These are phyloP conservation scores for Bathelium albidoporum DNA, from an alignment of 495 filamentous ascomycete genomes.

Conservation along the genomic window DNA sequence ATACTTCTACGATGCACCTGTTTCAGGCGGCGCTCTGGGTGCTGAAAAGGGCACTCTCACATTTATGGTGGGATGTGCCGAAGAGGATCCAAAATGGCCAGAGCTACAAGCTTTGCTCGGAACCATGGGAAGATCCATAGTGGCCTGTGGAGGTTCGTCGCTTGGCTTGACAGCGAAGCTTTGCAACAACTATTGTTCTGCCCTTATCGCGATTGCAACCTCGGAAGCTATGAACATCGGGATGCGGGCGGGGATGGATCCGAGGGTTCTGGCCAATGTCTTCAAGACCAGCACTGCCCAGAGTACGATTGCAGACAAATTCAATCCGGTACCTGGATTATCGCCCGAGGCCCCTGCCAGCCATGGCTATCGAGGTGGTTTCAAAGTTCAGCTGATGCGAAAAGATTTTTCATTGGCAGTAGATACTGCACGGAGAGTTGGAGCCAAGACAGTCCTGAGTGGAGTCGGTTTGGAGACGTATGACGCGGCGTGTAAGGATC, in stretches of 20 bases:
- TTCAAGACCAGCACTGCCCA: conserved; percentile 42
- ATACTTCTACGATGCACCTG: conserved; percentile 36
- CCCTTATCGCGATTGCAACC: conserved; percentile 42
- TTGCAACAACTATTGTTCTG: conserved; percentile 46
- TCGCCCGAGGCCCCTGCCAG: conserved; percentile 38
- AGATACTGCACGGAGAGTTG: conserved; percentile 38
- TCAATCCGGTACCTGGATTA: conserved; percentile 42
- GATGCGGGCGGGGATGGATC: conserved; percentile 42
- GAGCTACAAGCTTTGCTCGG: conserved; percentile 26
- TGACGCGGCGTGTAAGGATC: conserved; percentile 35
- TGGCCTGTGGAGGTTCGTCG: conserved; percentile 42
- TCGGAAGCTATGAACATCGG: conserved; percentile 48
- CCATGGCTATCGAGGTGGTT: conserved; percentile 41
- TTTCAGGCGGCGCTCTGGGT: conserved; percentile 39
- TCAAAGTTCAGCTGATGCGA: conserved; percentile 44
- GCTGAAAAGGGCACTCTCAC: conserved; percentile 39
- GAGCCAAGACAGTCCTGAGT: conserved; percentile 33
- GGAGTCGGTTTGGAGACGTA: conserved; percentile 37
- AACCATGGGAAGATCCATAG: conserved; percentile 40
- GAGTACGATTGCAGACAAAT: conserved; percentile 41
- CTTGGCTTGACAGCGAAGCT: conserved; percentile 46
- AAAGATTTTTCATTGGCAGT: conserved; percentile 44
- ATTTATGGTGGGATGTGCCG: conserved; percentile 39
- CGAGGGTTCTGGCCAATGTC: conserved; percentile 37
- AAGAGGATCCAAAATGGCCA: conserved; percentile 27